phyloP scores from a whole-genome alignment of 2,329 filamentous ascomycete genomes.

The Pyricularia pennisetigena region DNA sequence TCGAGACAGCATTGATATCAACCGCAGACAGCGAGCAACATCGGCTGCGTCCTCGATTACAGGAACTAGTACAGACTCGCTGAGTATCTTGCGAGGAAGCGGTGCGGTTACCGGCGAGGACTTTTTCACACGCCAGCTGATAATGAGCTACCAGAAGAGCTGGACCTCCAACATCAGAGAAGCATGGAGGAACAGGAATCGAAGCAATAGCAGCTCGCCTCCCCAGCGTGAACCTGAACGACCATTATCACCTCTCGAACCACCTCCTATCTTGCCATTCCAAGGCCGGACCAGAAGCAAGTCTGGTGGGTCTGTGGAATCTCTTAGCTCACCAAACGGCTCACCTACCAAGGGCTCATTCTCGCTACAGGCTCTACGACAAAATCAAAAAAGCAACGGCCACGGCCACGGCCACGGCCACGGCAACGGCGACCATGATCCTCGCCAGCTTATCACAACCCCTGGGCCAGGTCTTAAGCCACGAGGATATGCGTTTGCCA shows the following conservation, averaged over 20 bases:
- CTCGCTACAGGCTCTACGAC: background rate
- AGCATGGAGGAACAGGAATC: constrained; percentile 28
- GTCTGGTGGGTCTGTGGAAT: constrained; percentile 24
- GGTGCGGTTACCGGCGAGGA: constrained; percentile 10
- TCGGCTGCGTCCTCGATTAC: background rate
- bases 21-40: background rate
- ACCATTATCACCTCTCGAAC: background rate
- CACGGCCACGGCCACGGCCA: background rate
- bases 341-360: background rate
- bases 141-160: constrained; percentile 45
- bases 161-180: constrained; percentile 36
- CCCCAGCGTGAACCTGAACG: background rate
- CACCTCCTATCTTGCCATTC: constrained; percentile 7
- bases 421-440: background rate
- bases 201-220: constrained; percentile 15
- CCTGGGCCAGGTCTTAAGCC: constrained; percentile 40
- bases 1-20: constrained; percentile 9
- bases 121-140: constrained; percentile 43
- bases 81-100: background rate
- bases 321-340: constrained; percentile 8
- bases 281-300: constrained; percentile 22
- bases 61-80: background rate
- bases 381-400: background rate
- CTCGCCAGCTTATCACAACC: constrained; percentile 22
- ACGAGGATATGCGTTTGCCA: constrained; percentile 66